A percentile compares a stretch with the other conserved stretches of the same genome.
Conservation (phyloP, 192 early-diverging fungal species). For the Backusella macrospora region DNA sequence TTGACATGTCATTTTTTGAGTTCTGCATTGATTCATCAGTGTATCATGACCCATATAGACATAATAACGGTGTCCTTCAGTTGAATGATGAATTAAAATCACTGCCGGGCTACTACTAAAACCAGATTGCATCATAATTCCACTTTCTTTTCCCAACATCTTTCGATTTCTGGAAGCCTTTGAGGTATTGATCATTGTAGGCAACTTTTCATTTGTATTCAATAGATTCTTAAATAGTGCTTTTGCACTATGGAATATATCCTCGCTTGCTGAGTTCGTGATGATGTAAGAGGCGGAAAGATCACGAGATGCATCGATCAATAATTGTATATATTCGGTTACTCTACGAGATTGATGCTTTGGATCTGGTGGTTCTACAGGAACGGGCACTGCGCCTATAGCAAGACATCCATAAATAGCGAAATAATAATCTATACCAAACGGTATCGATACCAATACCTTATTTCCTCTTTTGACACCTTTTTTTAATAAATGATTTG, state of each 20-base stretch:
- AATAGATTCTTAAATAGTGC: slow-evolving; percentile 35
- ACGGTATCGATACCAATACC: slow-evolving; percentile 64
- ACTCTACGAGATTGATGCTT: slow-evolving; percentile 24
- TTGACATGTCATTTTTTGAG: slow-evolving; percentile 59
- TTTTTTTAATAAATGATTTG: slow-evolving; percentile 61
- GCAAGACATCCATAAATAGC: slow-evolving; percentile 77
- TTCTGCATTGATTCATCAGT: slow-evolving; percentile 56
- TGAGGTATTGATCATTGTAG: slow-evolving; percentile 54
- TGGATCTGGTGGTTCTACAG: slow-evolving; percentile 64
- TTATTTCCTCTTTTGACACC: slow-evolving; percentile 59
- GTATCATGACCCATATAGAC: slow-evolving; percentile 53
- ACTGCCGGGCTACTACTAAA: slow-evolving; percentile 54
- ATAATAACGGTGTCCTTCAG: slow-evolving; percentile 51
- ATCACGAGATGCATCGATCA: not conserved
- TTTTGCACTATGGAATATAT: slow-evolving; percentile 37
- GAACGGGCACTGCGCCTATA: slow-evolving; percentile 71
- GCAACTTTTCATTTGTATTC: slow-evolving; percentile 21
- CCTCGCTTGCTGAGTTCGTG: not conserved
- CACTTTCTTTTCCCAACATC: slow-evolving; percentile 55
- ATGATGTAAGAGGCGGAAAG: not conserved
- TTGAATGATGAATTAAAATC: slow-evolving; percentile 53
- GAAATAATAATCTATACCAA: slow-evolving; percentile 64
- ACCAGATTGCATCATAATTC: slow-evolving; percentile 48
- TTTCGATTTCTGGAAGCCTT: slow-evolving; percentile 66
- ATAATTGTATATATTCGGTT: not conserved